These are phyloP conservation scores for Boletus semigastroideus DNA, from an alignment of 1,284 basidiomycete genomes.

Conservation along the genomic window DNA sequence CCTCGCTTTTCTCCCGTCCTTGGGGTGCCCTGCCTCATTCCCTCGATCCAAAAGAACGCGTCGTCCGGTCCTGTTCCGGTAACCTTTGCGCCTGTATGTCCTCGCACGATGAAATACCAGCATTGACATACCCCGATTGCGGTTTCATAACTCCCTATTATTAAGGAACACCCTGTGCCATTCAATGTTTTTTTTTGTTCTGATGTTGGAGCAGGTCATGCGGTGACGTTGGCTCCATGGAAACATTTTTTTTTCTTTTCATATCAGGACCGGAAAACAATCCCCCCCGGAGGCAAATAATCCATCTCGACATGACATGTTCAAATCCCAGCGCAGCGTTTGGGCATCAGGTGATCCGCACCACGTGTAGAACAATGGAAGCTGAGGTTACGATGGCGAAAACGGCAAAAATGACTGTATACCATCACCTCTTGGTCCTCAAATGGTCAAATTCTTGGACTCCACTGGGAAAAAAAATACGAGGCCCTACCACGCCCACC, in stretches of 20 bases:
- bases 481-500: slow-evolving; percentile 22
- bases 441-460: slow-evolving; percentile 28
- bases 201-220: slow-evolving; percentile 25
- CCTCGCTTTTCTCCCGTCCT: slow-evolving; percentile 20
- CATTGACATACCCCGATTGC: slow-evolving; percentile 25
- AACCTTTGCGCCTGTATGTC: slow-evolving; percentile 30
- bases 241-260: slow-evolving; percentile 35
- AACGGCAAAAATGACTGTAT: slow-evolving; percentile 24
- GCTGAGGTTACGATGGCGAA: slow-evolving; percentile 21
- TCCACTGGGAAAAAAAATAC: slow-evolving; percentile 25
- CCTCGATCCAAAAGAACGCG: slow-evolving; percentile 11
- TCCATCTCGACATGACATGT: slow-evolving; percentile 17
- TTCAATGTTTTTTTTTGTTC: slow-evolving; percentile 32
- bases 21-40: slow-evolving; percentile 30
- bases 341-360: slow-evolving; percentile 27
- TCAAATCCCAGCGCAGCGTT: slow-evolving; percentile 22
- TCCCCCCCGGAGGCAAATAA: slow-evolving; percentile 29
- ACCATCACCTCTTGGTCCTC: slow-evolving; percentile 15
- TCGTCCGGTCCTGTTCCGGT: slow-evolving; percentile 21
- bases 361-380: slow-evolving; percentile 36
- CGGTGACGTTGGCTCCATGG: slow-evolving; percentile 20
- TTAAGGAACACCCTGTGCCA: slow-evolving; percentile 31
- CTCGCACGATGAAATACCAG: slow-evolving; percentile 23
- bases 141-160: slow-evolving; percentile 27
- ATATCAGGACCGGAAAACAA: slow-evolving; percentile 24